Conservation (phyloP, 2,329 filamentous ascomycete species). For the Fusarium sp. region DNA sequence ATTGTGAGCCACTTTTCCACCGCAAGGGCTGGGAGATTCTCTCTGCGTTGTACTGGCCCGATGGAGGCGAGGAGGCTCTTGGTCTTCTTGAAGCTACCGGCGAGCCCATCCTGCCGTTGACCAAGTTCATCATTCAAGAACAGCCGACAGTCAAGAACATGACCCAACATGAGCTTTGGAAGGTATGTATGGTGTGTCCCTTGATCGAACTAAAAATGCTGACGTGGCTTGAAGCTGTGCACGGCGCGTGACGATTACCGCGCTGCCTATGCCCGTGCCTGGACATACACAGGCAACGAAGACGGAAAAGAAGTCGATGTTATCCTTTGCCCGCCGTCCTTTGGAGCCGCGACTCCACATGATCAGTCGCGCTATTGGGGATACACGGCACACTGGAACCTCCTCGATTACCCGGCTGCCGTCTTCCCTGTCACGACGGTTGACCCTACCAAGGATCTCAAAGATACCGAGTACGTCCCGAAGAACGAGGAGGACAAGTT, state of each 20-base stretch:
- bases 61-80: constrained; percentile 70
- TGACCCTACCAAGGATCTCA: constrained; percentile 45
- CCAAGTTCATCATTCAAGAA: constrained; percentile 72
- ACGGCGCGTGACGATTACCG: constrained; percentile 59
- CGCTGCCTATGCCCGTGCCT: constrained; percentile 55
- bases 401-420: constrained; percentile 76
- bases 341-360: constrained; percentile 65
- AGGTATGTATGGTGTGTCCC: constrained; percentile 38
- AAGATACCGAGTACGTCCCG: constrained; percentile 45
- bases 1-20: constrained; percentile 69
- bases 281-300: constrained; percentile 54
- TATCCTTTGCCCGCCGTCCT: constrained; percentile 73
- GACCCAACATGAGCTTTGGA: constrained; percentile 59
- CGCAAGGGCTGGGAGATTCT: constrained; percentile 64
- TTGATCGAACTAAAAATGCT: accelerated
- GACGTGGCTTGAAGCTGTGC: constrained; percentile 46
- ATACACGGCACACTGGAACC: constrained; percentile 78
- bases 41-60: constrained; percentile 68
- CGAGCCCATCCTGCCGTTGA: constrained; percentile 72
- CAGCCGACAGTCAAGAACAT: constrained; percentile 60
- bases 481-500: constrained; percentile 50
- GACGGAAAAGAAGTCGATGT: constrained; percentile 66
- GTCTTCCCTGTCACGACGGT: constrained; percentile 70
- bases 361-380: constrained; percentile 68
- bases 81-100: constrained; percentile 66